Evolutionary conservation across 495 filamentous ascomycete species (phyloP).

Genomic region (Aspergillus carlsbadensis): DNA sequence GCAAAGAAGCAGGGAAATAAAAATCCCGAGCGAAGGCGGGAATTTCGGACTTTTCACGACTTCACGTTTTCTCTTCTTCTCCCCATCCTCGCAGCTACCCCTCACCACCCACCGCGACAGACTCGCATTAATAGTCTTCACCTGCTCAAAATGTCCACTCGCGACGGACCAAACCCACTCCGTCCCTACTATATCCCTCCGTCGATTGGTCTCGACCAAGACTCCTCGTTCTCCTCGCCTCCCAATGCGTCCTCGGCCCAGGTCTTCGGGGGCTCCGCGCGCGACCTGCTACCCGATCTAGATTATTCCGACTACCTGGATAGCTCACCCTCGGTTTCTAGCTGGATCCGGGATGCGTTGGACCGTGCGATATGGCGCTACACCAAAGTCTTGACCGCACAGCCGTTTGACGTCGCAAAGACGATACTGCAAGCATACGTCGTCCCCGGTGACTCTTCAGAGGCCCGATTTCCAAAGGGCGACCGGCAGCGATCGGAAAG

Average conservation of each 20-base stretch:
- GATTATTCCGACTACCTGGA: slow-evolving; percentile 91
- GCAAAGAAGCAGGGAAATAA: slow-evolving; percentile 16
- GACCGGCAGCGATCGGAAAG: slow-evolving; percentile 27
- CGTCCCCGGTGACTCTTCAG: slow-evolving; percentile 35
- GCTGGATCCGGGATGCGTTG: slow-evolving; percentile 67
- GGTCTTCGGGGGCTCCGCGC: slow-evolving; percentile 68
- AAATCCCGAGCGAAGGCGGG: slow-evolving; percentile 24
- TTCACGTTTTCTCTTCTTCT: slow-evolving; percentile 5
- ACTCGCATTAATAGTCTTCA: not conserved
- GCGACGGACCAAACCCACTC: slow-evolving; percentile 78
- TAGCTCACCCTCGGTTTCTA: slow-evolving; percentile 67
- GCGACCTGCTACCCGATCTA: slow-evolving; percentile 80
- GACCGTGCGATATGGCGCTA: slow-evolving; percentile 88
- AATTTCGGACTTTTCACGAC: slow-evolving; percentile 21
- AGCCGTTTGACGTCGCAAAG: slow-evolving; percentile 97
- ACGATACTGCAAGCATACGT: slow-evolving; percentile 80
- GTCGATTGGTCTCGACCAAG: slow-evolving; percentile 57
- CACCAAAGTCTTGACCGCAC: slow-evolving; percentile 75
- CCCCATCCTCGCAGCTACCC: slow-evolving; percentile 14
- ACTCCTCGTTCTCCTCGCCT: slow-evolving; percentile 31
- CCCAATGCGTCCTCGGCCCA: slow-evolving; percentile 47
- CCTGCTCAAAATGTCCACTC: slow-evolving; percentile 34
- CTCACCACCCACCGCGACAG: slow-evolving; percentile 8
- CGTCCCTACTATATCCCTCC: slow-evolving; percentile 94
- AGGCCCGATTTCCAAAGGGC: slow-evolving; percentile 29